Base-by-base conservation (phyloP, 2,329 filamentous ascomycete genomes). In the Daldinia eschscholtzii region DNA sequence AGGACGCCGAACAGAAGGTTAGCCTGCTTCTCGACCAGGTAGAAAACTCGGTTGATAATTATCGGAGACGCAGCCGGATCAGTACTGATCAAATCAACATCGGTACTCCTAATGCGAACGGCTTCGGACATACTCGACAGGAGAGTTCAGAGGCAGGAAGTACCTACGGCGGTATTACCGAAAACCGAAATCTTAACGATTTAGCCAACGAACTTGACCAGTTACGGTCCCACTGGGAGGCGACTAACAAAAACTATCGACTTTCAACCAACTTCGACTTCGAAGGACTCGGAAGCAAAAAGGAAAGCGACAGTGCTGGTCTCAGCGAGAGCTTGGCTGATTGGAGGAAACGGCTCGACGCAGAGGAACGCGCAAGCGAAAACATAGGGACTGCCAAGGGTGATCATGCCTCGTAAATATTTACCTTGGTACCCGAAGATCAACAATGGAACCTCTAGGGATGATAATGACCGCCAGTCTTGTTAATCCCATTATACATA, bases 21-120 rank as follows among this genome's bases (percentile, higher is more conserved):
- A 93, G 93, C 35, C 88, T 97, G 76, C 89, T 99, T 57, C 89
- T 99, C 12, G 94, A 98, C 79, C 95, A 98, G 78, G 94, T 99
- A 41, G 95, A 97, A 80, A 89, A 90, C 44, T 97, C 93, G 3
- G 96, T 99, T 15, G 94, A 96, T 81, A 97, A 93, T 79, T 98
- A 98, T 80, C 92, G 96, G 62, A 92, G 96, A 44, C 93, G 88
- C 66, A 91, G 88, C 74, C 86, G 90, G 42, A 84, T 85, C 76
- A 86, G 81, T 53, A 87, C 83, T 52, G 88, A 83, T 64, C 82
- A 83, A 70, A 74, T 63, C 70, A 79, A 55, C 79, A 82, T 59
- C 75, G 80, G 33, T 74, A 78, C 58, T 76, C 80, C 74, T 5
- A 74, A 59, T 42, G 57, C 69, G 18, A 84, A 78, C 64, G 77